Base-by-base conservation (phyloP, 1,284 basidiomycete genomes). In the Marasmius fiardii region DNA sequence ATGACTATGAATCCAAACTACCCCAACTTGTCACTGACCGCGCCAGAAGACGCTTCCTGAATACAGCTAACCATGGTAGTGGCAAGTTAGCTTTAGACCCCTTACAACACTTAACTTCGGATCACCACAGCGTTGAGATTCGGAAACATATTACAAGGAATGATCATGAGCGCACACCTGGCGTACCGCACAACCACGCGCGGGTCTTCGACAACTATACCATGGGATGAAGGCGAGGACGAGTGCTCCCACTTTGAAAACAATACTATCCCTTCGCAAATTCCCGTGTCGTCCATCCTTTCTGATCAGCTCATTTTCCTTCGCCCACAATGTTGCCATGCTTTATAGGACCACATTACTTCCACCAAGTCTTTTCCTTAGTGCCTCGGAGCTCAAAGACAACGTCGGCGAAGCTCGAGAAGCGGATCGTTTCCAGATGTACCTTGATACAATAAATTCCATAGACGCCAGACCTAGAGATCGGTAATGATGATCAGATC, bases 111-210 rank as follows among this genome's bases (percentile, higher is more conserved):
- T 26, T 39, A 33, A 7, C 11, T 26, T 21, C 16, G 14, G n/a
- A 18, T 41, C 44, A 26, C 23, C 14, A 24, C 59, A 77, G 78
- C 62, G 12, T 71, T 74, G 34, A 83, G 83, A 3, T 85, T 82
- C 82, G 82, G 82, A 6, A 85, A 85, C 55, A 72, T 68, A 3
- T 73, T 85, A 70, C 79, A 85, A 55, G 82, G 83, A 58, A 73
- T 79, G 60, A 53, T 83, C 4, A 60, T 83, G 51, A 77, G 78
- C 56, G 71, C 80, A 0, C 71, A 80, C 49, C 64, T 85, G 1
- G 79, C 83, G 0, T 72, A 77, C 50, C 64, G 45, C 5, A 47
- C 55, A 55, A 57, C 20, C 48, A 56, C 21, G 50, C 58, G 35
- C 53, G 26, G 39, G 55, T 52, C 43, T 78, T 75, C 58, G 66